Conservation (phyloP, 2,329 filamentous ascomycete species). For the Aureobasidium sp. region DNA sequence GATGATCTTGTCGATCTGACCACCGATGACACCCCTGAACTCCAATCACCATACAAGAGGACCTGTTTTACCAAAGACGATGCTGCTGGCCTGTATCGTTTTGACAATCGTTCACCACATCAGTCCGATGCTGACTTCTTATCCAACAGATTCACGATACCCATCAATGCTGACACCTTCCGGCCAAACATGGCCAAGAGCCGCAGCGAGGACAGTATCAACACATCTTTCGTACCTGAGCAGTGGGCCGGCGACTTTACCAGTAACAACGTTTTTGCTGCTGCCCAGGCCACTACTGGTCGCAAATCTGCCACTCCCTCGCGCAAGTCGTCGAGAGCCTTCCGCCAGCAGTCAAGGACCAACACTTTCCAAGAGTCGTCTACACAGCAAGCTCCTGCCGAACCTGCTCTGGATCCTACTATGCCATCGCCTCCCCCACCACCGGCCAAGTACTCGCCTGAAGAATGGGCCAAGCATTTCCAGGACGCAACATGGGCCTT, state of each 20-base stretch:
- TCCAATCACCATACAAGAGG: not conserved
- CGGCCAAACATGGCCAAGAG: conserved; percentile 30
- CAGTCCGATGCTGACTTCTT: conserved; percentile 8
- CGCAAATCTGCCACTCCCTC: conserved; percentile 17
- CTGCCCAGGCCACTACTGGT: conserved; percentile 19
- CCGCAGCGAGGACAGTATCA: conserved; percentile 41
- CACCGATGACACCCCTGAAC: not conserved
- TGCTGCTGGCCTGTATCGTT: conserved; percentile 1
- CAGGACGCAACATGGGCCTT: conserved; percentile 34
- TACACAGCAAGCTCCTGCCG: not conserved
- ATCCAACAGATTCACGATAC: conserved; percentile 24
- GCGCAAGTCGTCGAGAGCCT: conserved; percentile 9
- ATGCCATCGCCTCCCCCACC: conserved; percentile 13
- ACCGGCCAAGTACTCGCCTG: conserved; percentile 29
- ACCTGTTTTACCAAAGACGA: conserved; percentile 8
- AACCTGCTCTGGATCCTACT: not conserved
- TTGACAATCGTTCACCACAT: not conserved
- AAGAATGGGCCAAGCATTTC: conserved; percentile 36
- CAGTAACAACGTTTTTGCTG: conserved; percentile 31
- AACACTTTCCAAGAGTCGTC: not conserved
- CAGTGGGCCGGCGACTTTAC: conserved; percentile 39
- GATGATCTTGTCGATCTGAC: not conserved
- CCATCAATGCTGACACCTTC: conserved; percentile 18
- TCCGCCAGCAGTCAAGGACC: not conserved
- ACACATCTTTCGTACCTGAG: conserved; percentile 39